A percentile compares a stretch with the other conserved stretches of the same genome.
Conservation (phyloP, 371 early-diverging fungal genomes). For the Umbelopsis sp. region DNA sequence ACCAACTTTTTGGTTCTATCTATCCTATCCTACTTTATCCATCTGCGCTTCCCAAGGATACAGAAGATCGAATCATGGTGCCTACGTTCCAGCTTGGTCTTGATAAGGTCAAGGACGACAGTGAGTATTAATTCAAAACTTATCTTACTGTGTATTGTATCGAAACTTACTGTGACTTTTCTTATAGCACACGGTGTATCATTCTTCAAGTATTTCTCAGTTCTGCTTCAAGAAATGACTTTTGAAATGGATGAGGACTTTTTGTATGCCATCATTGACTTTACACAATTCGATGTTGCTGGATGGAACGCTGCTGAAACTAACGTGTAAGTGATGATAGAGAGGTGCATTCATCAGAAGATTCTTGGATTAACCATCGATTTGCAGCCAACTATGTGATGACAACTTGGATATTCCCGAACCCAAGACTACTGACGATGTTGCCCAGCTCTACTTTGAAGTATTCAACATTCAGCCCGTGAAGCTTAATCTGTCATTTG, state of each 20-base stretch:
- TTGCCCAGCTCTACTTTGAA: conserved; percentile 84
- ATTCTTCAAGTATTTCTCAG: conserved; percentile 79
- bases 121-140: conserved; percentile 28
- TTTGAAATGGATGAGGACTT: conserved; percentile 88
- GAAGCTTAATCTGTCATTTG: conserved; percentile 83
- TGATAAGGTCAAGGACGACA: conserved; percentile 75
- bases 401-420: conserved; percentile 48
- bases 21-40: conserved; percentile 88
- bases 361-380: neutral
- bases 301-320: conserved; percentile 23
- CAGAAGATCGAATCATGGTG: conserved; percentile 48
- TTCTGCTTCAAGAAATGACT: conserved; percentile 86
- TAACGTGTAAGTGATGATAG: conserved; percentile 24
- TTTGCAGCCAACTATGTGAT: conserved; percentile 5
- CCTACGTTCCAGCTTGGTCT: conserved; percentile 62
- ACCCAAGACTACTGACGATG: conserved; percentile 55
- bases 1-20: conserved; percentile 74
- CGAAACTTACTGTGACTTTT: neutral
- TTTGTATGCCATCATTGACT: conserved; percentile 72
- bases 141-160: neutral
- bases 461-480: conserved; percentile 87
- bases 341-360: neutral
- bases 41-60: conserved; percentile 65
- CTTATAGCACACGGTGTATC: conserved; percentile 71
- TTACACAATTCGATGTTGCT: conserved; percentile 63